Base-by-base conservation (phyloP, 768 basidiomycete species). In the Hysterangium stoloniferum region DNA sequence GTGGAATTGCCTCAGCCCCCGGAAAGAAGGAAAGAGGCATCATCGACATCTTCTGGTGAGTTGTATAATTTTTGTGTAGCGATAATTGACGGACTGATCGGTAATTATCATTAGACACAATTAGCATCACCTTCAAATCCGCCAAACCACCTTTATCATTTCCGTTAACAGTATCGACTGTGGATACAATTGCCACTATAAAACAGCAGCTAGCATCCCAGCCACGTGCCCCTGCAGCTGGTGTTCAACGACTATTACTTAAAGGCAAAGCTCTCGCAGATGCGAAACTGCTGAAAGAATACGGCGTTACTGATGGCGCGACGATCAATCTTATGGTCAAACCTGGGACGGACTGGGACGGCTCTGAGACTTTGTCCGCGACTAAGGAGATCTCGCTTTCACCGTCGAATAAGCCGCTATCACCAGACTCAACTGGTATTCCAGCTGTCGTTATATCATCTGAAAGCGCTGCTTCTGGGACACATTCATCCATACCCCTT, bases 231-330 rank as follows among this genome's bases (percentile, higher is more conserved):
- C 93, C 93, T 0, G 78, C 85, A 7, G 77, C 82, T 38, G 83
- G 90, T 62, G 73, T 76, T 27, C 94, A 96, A 65, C 74, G 96
- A 3, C 77, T 97, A 13, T 72, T 99, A 9, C 73, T 96, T 47
- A 97, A 94, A 68, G 96, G 96, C 51, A 99, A 99, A 65, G 92
- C 86, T 0, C 77, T 98, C 56, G 82, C 80, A 13, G 95, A 97
- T 70, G 70, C 69, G 22, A 95, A 94, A 63, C 78, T 99, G 8
- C 69, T 98, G 34, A 85, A 86, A 61, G 96, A 98, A 64, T 99
- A 97, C 71, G 78, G 70, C 61, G 74, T 94, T 60, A 78, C 82
- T 59, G 78, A 84, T 61, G 86, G 84, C 9, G 83, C 88, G 57
- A 84, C 80, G 9, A 71, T 98, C 59, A 95, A 85, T 64, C 71